Conservation (phyloP, 495 filamentous ascomycete species). For the Xylaria sp. region DNA sequence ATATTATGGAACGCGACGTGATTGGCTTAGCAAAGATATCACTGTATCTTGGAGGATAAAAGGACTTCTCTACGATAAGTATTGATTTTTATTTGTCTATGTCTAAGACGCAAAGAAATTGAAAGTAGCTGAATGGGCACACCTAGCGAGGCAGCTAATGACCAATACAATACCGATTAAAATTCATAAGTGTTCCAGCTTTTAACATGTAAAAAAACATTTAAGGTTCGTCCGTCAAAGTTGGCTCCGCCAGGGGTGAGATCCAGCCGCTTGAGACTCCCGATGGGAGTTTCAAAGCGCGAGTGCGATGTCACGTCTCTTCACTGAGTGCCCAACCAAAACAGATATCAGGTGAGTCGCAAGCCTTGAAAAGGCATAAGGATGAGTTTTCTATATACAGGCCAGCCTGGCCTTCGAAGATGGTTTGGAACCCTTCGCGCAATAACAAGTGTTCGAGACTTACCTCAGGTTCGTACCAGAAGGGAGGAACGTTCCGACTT, state of each 20-base stretch:
- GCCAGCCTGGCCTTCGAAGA: not conserved
- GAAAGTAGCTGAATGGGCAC: not conserved
- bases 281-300: not conserved
- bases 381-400: not conserved
- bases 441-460: not conserved
- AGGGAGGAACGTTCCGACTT: not conserved
- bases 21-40: not conserved
- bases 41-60: not conserved
- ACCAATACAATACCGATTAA: not conserved
- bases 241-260: not conserved
- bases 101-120: not conserved
- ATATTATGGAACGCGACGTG: no score
- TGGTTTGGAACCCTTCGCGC: not conserved
- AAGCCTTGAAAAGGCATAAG: not conserved
- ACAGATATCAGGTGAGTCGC: not conserved
- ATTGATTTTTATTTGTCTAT: not conserved
- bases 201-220: not conserved
- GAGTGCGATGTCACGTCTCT: not conserved
- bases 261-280: not conserved
- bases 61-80: not conserved
- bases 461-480: conserved; percentile 2
- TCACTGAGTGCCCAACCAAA: not conserved
- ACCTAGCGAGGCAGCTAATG: not conserved
- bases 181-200: not conserved
- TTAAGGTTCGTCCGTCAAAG: not conserved